Evolutionary conservation across 371 early-diverging fungal genomes (phyloP).

Genomic region (Encephalitozoon romaleae): DNA sequence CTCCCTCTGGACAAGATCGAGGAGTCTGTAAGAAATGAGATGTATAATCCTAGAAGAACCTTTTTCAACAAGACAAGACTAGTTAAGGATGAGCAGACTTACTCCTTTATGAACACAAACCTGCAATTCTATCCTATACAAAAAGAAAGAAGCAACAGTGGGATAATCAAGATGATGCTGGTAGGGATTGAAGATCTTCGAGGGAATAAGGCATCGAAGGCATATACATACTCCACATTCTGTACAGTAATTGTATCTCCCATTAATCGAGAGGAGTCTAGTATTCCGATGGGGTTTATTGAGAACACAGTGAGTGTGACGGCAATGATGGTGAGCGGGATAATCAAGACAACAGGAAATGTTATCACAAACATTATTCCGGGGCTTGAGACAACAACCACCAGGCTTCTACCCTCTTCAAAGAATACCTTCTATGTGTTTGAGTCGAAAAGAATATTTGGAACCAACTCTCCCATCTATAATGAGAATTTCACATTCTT

Average conservation of each 20-base stretch:
- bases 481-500: conserved; percentile 57
- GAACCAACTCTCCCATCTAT: conserved; percentile 52
- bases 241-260: conserved; percentile 40
- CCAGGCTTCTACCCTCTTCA: conserved; percentile 7
- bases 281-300: conserved; percentile 9
- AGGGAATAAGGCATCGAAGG: conserved; percentile 2
- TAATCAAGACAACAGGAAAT: conserved; percentile 17
- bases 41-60: conserved; percentile 1
- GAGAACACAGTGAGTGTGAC: conserved; percentile 23
- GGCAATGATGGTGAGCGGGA: conserved; percentile 25
- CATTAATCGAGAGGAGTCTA: conserved; percentile 1
- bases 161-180: conserved; percentile 51
- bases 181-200: conserved; percentile 54
- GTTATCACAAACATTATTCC: neutral
- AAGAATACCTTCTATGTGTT: conserved; percentile 44
- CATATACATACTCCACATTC: conserved; percentile 44
- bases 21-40: conserved; percentile 1
- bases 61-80: conserved; percentile 17
- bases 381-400: neutral
- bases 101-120: conserved; percentile 11
- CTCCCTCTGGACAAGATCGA: conserved; percentile 3
- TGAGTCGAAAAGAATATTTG: conserved; percentile 50
- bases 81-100: conserved; percentile 25
- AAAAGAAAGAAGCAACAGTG: conserved; percentile 27
- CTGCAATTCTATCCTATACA: conserved; percentile 28